Evolutionary conservation across 2,329 filamentous ascomycete genomes (phyloP).

Genomic region (Aspergillus hortae): DNA sequence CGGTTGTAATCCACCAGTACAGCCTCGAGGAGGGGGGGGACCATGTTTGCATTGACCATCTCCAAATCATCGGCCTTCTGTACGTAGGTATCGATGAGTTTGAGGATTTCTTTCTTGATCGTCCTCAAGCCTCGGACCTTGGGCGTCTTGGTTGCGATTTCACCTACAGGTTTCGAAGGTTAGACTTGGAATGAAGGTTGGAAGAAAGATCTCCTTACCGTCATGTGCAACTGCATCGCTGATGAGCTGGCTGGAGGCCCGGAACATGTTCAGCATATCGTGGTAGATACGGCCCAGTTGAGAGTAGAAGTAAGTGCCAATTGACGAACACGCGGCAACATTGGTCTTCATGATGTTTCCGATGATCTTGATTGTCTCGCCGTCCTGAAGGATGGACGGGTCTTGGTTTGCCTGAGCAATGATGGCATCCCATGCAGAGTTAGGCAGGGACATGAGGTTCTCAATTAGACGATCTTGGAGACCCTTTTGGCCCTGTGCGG

Average conservation of each 20-base stretch:
- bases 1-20: constrained; percentile 95
- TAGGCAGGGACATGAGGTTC: constrained; percentile 91
- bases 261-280: constrained; percentile 99
- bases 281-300: constrained; percentile 97
- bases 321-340: constrained; percentile 94
- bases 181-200: neutral
- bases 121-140: constrained; percentile 92
- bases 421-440: constrained; percentile 91
- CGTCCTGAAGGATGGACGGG: constrained; percentile 81
- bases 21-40: constrained; percentile 91
- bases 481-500: constrained; percentile 90
- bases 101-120: constrained; percentile 99
- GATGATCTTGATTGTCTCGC: constrained; percentile 95
- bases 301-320: constrained; percentile 95
- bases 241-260: constrained; percentile 92
- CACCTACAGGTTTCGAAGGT: constrained; percentile 50
- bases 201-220: constrained; percentile 49
- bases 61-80: constrained; percentile 96
- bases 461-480: constrained; percentile 87
- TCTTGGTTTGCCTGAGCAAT: constrained; percentile 83
- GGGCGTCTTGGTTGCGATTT: constrained; percentile 95
- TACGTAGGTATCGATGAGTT: constrained; percentile 96
- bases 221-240: constrained; percentile 86
- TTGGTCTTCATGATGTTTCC: constrained; percentile 99
- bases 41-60: constrained; percentile 88